phyloP scores from a whole-genome alignment of 768 basidiomycete genomes.

The Sutorius australiensis region DNA sequence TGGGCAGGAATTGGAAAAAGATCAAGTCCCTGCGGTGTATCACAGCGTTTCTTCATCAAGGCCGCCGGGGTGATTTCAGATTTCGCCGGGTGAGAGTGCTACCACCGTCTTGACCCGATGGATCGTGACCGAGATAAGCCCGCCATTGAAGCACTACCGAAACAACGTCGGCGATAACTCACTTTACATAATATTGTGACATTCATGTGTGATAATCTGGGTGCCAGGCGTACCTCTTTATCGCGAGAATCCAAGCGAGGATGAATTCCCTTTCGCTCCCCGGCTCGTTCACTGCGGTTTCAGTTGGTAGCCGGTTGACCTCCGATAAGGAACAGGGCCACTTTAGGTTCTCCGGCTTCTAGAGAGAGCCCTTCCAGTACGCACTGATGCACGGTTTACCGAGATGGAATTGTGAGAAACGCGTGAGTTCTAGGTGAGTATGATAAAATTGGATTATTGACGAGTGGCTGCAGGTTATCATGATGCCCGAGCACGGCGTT shows the following conservation, averaged over 20 bases:
- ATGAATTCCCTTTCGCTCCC: slow-evolving; percentile 79
- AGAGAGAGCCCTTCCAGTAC: slow-evolving; percentile 64
- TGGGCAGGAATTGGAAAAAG: not conserved
- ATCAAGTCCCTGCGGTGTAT: slow-evolving; percentile 42
- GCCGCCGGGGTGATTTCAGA: slow-evolving; percentile 48
- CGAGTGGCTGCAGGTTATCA: slow-evolving; percentile 48
- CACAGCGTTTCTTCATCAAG: slow-evolving; percentile 56
- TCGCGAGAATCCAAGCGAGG: slow-evolving; percentile 80
- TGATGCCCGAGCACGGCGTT: slow-evolving; percentile 62
- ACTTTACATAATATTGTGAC: not conserved
- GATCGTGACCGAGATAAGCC: not conserved
- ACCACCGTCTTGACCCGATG: not conserved
- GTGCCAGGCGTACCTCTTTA: slow-evolving; percentile 55
- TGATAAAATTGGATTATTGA: not conserved
- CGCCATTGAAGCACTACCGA: not conserved
- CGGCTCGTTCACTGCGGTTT: slow-evolving; percentile 55
- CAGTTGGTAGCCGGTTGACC: slow-evolving; percentile 40
- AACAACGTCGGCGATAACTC: slow-evolving; percentile 1
- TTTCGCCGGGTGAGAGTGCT: slow-evolving; percentile 48
- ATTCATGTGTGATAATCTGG: slow-evolving; percentile 57
- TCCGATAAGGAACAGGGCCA: slow-evolving; percentile 41
- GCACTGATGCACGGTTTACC: slow-evolving; percentile 61
- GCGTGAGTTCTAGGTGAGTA: slow-evolving; percentile 44
- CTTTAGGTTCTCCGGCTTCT: slow-evolving; percentile 39
- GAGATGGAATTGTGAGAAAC: slow-evolving; percentile 57